Percentiles rank a stretch among this genome's conserved stretches.
phyloP scores from a whole-genome alignment of 257 asterid genomes.

The Penstemon eatonii region DNA sequence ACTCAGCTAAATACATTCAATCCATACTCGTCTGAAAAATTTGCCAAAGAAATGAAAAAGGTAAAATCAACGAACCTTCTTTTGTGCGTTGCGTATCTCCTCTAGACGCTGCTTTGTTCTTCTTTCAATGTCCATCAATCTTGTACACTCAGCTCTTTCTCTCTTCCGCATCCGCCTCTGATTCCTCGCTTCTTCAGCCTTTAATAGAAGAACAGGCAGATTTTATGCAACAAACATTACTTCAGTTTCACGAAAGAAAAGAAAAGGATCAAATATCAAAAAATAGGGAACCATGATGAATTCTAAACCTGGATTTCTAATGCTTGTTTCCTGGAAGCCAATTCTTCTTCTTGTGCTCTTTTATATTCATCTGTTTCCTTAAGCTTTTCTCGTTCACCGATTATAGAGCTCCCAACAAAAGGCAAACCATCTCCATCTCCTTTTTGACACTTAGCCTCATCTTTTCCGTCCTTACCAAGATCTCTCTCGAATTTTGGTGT shows the following conservation, averaged over 20 bases:
- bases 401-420: constrained; percentile 33
- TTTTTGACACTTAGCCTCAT: constrained; percentile 21
- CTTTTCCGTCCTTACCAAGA: constrained; percentile 31
- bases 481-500: constrained; percentile 20
- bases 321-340: constrained; percentile 67
- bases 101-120: constrained; percentile 87
- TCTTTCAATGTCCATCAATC: constrained; percentile 83
- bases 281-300: background rate
- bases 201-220: constrained; percentile 2
- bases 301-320: constrained; percentile 67
- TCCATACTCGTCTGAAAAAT: too few species aligned
- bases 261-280: background rate
- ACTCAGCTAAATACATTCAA: background rate
- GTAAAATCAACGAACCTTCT: constrained; percentile 55
- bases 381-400: constrained; percentile 61
- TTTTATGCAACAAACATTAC: background rate
- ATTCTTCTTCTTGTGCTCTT: constrained; percentile 75
- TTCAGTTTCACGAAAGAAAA: constrained; percentile 6
- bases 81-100: constrained; percentile 74
- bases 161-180: constrained; percentile 60
- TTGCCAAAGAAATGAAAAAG: background rate
- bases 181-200: constrained; percentile 89
- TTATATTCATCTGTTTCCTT: constrained; percentile 92
- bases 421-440: constrained; percentile 10
- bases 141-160: constrained; percentile 70